These are phyloP conservation scores for Aureobasidium vineae DNA, from an alignment of 2,329 filamentous ascomycete species.

Conservation along the genomic window DNA sequence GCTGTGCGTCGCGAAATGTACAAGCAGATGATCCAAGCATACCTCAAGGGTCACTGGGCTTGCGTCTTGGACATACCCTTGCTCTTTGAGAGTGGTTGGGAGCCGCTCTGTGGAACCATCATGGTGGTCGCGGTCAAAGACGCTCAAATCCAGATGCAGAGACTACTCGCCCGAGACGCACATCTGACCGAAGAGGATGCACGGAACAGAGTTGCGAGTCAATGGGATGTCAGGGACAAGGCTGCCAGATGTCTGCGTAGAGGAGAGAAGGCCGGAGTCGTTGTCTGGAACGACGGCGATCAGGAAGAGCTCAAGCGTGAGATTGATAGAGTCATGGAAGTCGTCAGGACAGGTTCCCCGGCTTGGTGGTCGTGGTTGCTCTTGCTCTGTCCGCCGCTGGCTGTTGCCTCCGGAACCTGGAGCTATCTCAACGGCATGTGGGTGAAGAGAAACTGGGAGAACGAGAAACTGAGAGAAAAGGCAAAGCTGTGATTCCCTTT, in stretches of 20 bases:
- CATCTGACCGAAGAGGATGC: constrained; percentile 85
- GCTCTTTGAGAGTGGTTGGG: constrained; percentile 84
- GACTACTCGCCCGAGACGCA: constrained; percentile 70
- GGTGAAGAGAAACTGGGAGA: constrained; percentile 70
- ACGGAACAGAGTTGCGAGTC: constrained; percentile 78
- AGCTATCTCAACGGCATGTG: constrained; percentile 69
- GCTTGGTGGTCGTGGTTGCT: constrained; percentile 79
- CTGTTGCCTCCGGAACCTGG: constrained; percentile 65
- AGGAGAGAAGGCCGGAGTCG: constrained; percentile 63
- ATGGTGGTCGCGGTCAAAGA: constrained; percentile 84
- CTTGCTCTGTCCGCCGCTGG: constrained; percentile 70
- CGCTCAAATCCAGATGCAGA: constrained; percentile 74
- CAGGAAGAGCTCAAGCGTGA: constrained; percentile 67
- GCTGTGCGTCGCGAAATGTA: constrained; percentile 84
- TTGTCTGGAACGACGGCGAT: constrained; percentile 87
- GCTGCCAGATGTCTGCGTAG: constrained; percentile 69
- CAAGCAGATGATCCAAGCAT: constrained; percentile 67
- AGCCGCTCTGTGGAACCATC: constrained; percentile 79
- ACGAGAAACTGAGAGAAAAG: constrained; percentile 55
- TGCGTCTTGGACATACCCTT: constrained; percentile 91
- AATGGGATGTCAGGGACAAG: constrained; percentile 83
- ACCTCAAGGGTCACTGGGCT: constrained; percentile 76
- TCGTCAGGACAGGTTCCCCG: constrained; percentile 64
- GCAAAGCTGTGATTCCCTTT: constrained; percentile 51
- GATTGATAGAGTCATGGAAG: constrained; percentile 63